Evolutionary conservation across 805 yeast genomes (phyloP), one percentile per base, ranked within the genome.

Genomic region (Nakazawaea anatomiae): DNA sequence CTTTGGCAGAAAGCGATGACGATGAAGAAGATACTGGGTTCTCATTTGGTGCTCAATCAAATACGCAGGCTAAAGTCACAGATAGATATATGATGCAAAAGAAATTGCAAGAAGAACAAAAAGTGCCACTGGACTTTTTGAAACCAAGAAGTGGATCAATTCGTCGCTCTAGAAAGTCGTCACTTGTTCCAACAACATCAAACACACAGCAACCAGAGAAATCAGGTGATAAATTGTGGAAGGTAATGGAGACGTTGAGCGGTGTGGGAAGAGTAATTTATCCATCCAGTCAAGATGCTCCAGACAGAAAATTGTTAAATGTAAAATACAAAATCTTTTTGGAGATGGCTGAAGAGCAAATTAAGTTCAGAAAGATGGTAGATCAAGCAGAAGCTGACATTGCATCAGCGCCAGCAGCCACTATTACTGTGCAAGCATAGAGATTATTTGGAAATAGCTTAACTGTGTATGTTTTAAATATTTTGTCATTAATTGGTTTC

Each of bases 271-370:
- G 76, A 57, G 89, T 84, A 10, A 86, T 94, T 39, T 67, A 72
- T 55, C 98, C 99, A 4, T 68, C 80, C 28, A 66, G 77, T 4
- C 69, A 62, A 14, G 68, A 69, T 42, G 77, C 79, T 52, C 81
- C 87, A 0, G 96, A 89, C 66, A 75, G 89, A 60, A 72, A 74
- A 58, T 73, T 94, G 54, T 75, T 94, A 64, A 71, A 78, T 53
- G 86, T 85, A 39, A 94, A 94, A 69, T 94, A 89, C 73, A 78
- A 82, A 67, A 80, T 92, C 42, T 90, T 89, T 76, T 72, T 89
- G 51, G 97, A 92, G 62, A 94, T 89, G 80, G 89, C 95, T 43
- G 79, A 73, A 58, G 77, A 85, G 31, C 98, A 94, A 69, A 84
- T 77, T 60, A 80, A 75, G 60, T 92, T 89, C 69, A 79, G 98